Base-by-base conservation (phyloP, 495 filamentous ascomycete genomes). In the Talaromyces wortmannii region DNA sequence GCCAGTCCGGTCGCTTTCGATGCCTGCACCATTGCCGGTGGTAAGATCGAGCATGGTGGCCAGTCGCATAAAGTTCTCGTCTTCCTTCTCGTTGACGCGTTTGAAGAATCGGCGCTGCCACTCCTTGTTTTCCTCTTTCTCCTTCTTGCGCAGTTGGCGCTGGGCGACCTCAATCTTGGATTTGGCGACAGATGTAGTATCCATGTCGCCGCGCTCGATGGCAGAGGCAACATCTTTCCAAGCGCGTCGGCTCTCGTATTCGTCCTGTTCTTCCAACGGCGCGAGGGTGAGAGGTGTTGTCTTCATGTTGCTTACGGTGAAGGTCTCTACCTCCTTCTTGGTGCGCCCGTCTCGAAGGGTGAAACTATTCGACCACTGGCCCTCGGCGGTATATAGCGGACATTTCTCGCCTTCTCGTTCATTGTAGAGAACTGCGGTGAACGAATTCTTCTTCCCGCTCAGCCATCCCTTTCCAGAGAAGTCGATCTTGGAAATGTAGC, bases 381-480 rank as follows among this genome's bases (percentile, higher is more conserved):
- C 94, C 44, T 94, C 85, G 57, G 90, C 79, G 15, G 83, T 91
- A 74, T 92, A 98, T 31, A 96, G 69, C 1, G 88, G 78, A 12
- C 91, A 83, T 70, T 89, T 91, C 63, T 96, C 90, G 50, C 83
- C 82, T 31, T 85, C 83, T 23, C 78, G 82, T 45, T 72, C 70
- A 40, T 88, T 91, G 70, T 83, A 92, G 18, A 97, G 66, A 30
- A 72, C 78, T 0, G 94, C 95, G 12, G 75, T 83, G 70, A 97
- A 92, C 40, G 78, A 87, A 77, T 98, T 98, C 74, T 95, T 95
- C 79, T 95, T 96, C 31, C 94, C 95, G 49, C 85, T 88, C 31
- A 98, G 55, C 92, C 91, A 98, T 32, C 94, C 94, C 71, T 89
- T 91, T 53, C 90, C 91, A 54, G 80, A 87, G 72, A 95, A 98